Percentiles rank a stretch among this genome's conserved stretches.
These are phyloP conservation scores for Xanthoconium purpureum DNA, from an alignment of 768 basidiomycete genomes.

Conservation along the genomic window DNA sequence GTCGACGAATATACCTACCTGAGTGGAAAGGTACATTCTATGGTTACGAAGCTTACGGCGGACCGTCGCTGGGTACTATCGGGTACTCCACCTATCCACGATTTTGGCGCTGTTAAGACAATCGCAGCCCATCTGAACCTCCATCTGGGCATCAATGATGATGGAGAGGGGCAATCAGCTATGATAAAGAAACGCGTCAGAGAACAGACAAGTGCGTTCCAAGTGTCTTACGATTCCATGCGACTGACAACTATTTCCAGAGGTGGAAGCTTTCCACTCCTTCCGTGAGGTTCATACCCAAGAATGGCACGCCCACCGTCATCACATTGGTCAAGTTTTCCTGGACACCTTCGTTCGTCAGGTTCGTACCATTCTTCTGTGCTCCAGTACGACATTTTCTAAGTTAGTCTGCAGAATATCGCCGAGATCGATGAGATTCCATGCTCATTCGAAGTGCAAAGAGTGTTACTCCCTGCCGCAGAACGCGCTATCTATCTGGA, in stretches of 20 bases:
- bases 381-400: constrained; percentile 7
- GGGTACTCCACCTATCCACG: constrained; percentile 89
- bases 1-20: constrained; percentile 96
- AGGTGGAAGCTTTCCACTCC: constrained; percentile 91
- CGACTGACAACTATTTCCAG: constrained; percentile 39
- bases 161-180: constrained; percentile 71
- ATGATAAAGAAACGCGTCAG: constrained; percentile 76
- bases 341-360: constrained; percentile 81
- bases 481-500: constrained; percentile 95
- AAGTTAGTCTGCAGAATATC: constrained; percentile 58
- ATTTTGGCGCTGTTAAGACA: constrained; percentile 87
- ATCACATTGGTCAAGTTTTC: constrained; percentile 78
- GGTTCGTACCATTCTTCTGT: constrained; percentile 39
- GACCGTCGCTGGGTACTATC: constrained; percentile 94
- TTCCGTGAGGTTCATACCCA: constrained; percentile 91
- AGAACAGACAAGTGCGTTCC: constrained; percentile 72
- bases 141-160: constrained; percentile 91
- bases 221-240: neutral
- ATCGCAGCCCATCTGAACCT: constrained; percentile 85
- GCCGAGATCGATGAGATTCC: constrained; percentile 97
- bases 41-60: constrained; percentile 73
- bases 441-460: constrained; percentile 59
- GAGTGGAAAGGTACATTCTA: constrained; percentile 71
- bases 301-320: constrained; percentile 90
- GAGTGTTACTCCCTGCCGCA: constrained; percentile 80